Conservation (phyloP, 2,329 filamentous ascomycete species). For the Nigrospora oryzae region DNA sequence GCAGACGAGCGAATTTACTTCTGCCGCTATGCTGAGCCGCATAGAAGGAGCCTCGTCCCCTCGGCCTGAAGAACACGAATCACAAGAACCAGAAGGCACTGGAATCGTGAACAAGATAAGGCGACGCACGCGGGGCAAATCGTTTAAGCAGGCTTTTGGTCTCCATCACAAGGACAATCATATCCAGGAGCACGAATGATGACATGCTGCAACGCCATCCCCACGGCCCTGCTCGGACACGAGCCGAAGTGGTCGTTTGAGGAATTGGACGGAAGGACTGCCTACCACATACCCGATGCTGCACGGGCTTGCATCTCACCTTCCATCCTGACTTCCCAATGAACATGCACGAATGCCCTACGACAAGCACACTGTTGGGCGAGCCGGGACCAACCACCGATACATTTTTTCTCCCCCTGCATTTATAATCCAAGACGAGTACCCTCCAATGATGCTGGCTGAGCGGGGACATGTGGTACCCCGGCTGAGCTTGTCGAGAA, state of each 20-base stretch:
- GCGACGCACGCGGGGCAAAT: slow-evolving; percentile 23
- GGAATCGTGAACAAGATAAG: slow-evolving; percentile 22
- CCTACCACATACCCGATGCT: too few relatives aligned
- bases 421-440: not conserved
- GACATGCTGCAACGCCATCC: not conserved
- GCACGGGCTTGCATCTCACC: too few relatives aligned
- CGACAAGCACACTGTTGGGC: not conserved
- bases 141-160: slow-evolving; percentile 21
- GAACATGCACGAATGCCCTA: not conserved
- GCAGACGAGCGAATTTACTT: slow-evolving; percentile 83
- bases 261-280: too few relatives aligned
- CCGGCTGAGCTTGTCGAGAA: not conserved
- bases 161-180: slow-evolving; percentile 18
- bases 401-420: not conserved
- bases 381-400: not conserved
- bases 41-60: slow-evolving; percentile 66
- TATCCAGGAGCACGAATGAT: slow-evolving; percentile 18
- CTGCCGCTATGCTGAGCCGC: slow-evolving; percentile 73
- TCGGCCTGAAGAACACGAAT: not conserved
- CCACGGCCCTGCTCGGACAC: too few relatives aligned
- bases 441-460: not conserved
- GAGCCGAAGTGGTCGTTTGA: too few relatives aligned
- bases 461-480: too few relatives aligned
- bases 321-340: not conserved
- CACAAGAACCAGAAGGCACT: slow-evolving; percentile 7